A percentile compares a stretch with the other conserved stretches of the same genome.
Evolutionary conservation across 176 grass and related monocot species (phyloP).

Genomic region (Oryza punctata): DNA sequence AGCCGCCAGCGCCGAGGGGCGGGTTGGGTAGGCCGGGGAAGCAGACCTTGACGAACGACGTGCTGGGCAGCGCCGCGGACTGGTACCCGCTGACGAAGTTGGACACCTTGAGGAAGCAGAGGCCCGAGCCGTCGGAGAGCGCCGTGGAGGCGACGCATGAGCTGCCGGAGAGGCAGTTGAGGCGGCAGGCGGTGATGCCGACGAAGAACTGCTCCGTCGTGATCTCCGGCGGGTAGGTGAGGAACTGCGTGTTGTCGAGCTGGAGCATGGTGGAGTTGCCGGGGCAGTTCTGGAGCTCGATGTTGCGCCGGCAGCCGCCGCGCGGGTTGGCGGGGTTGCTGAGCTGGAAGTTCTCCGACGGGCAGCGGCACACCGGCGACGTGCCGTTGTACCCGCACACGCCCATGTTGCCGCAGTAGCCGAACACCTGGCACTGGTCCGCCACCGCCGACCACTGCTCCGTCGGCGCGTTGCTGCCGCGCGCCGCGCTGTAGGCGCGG

Average conservation of each 20-base stretch:
- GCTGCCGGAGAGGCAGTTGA: slow-evolving; percentile 79
- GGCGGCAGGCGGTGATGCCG: slow-evolving; percentile 79
- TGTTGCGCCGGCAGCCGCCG: slow-evolving; percentile 50
- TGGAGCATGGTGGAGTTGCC: slow-evolving; percentile 90
- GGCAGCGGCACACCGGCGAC: slow-evolving; percentile 70
- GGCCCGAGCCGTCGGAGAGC: slow-evolving; percentile 81
- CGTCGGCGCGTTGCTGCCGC: slow-evolving; percentile 38
- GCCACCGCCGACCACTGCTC: slow-evolving; percentile 84
- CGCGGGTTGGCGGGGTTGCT: slow-evolving; percentile 25
- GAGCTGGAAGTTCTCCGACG: slow-evolving; percentile 69
- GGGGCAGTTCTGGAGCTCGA: slow-evolving; percentile 59
- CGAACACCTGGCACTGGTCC: slow-evolving; percentile 97
- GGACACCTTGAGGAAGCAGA: slow-evolving; percentile 88
- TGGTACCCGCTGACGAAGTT: slow-evolving; percentile 78
- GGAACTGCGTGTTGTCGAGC: slow-evolving; percentile 77
- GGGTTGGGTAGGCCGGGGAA: slow-evolving; percentile 43
- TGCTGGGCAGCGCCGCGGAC: slow-evolving; percentile 80
- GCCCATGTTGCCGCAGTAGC: slow-evolving; percentile 90
- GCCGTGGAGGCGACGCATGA: slow-evolving; percentile 87
- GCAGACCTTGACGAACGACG: slow-evolving; percentile 98
- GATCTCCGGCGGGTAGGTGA: slow-evolving; percentile 80
- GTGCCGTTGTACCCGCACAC: slow-evolving; percentile 86
- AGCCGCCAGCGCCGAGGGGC: background rate
- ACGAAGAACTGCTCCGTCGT: slow-evolving; percentile 80
- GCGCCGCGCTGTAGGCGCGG: slow-evolving; percentile 63